Evolutionary conservation across 2,329 filamentous ascomycete genomes (phyloP).

Genomic region (Clarireedia paspali): DNA sequence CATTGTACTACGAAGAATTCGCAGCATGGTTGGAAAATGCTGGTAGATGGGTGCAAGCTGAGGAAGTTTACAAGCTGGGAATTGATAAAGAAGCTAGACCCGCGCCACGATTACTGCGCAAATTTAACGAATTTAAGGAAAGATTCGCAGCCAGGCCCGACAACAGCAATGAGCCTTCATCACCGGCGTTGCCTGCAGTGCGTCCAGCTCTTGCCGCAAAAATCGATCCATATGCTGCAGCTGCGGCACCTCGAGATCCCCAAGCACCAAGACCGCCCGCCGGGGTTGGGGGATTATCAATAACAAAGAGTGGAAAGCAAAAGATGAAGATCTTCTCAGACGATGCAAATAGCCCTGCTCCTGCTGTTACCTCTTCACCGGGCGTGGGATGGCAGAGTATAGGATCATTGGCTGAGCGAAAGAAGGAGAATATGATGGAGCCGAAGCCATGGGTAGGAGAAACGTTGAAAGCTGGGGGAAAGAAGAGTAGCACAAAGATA

Average conservation of each 20-base stretch:
- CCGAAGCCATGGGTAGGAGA: constrained; percentile 89
- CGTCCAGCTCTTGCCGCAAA: constrained; percentile 81
- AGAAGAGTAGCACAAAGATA: constrained; percentile 76
- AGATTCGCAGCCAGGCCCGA: constrained; percentile 62
- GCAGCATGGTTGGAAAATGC: constrained; percentile 84
- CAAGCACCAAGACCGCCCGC: constrained; percentile 52
- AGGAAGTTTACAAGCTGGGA: constrained; percentile 87
- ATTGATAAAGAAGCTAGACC: constrained; percentile 85
- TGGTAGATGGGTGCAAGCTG: constrained; percentile 79
- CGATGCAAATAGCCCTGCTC: constrained; percentile 45
- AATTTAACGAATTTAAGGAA: constrained; percentile 86
- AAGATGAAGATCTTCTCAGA: constrained; percentile 94
- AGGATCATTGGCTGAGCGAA: constrained; percentile 75
- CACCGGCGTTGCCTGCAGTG: constrained; percentile 77
- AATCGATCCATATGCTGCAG: constrained; percentile 67
- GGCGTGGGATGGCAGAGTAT: constrained; percentile 83
- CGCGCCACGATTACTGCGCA: constrained; percentile 70
- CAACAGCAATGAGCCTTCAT: constrained; percentile 60
- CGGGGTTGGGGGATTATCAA: constrained; percentile 38
- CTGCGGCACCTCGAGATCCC: constrained; percentile 44
- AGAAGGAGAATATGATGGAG: constrained; percentile 87
- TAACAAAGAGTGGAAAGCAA: constrained; percentile 60
- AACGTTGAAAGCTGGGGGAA: constrained; percentile 79
- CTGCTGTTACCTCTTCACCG: constrained; percentile 45
- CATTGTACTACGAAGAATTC: constrained; percentile 95